Evolutionary conservation across 2,329 filamentous ascomycete genomes (phyloP).

Genomic region (Stachybotrys elegans): DNA sequence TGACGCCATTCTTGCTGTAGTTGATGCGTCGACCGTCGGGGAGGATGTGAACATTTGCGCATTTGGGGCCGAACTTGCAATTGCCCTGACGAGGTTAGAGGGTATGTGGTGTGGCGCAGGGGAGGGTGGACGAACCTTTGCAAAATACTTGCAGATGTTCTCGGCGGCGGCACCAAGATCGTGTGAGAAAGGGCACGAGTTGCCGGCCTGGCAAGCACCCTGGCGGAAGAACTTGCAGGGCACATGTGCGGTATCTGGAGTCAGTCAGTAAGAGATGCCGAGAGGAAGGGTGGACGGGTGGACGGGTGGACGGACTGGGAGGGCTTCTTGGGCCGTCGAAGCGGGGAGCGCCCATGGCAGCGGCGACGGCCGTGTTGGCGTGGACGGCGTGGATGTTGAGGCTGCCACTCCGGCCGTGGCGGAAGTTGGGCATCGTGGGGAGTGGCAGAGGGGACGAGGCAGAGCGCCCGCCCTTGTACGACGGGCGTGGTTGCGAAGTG

Average conservation of each 20-base stretch:
- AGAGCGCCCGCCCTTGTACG: too few species aligned
- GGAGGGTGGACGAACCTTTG: conserved; percentile 64
- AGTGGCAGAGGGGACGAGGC: too few species aligned
- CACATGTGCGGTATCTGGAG: conserved; percentile 85
- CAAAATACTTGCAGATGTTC: conserved; percentile 97
- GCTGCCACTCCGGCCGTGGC: conserved; percentile 54
- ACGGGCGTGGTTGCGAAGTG: too few species aligned
- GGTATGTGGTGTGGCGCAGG: conserved; percentile 5
- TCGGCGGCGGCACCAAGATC: conserved; percentile 80
- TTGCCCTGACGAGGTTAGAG: conserved; percentile 62
- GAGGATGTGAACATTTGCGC: conserved; percentile 91
- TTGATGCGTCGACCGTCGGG: conserved; percentile 92
- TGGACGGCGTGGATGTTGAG: conserved; percentile 37
- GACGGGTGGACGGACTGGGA: conserved; percentile 44
- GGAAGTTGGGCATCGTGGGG: conserved; percentile 43
- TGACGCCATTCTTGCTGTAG: conserved; percentile 65
- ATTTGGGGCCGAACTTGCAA: conserved; percentile 98
- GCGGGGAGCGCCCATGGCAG: conserved; percentile 28
- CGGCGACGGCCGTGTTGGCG: conserved; percentile 17
- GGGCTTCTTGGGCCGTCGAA: conserved; percentile 60
- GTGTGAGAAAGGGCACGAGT: conserved; percentile 94
- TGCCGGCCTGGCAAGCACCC: conserved; percentile 91
- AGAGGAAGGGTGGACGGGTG: conserved; percentile 1
- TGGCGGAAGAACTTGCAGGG: conserved; percentile 99
- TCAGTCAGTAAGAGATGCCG: conserved; percentile 11